Conservation (phyloP, 2,329 filamentous ascomycete species). For the Diaporthe velutina region DNA sequence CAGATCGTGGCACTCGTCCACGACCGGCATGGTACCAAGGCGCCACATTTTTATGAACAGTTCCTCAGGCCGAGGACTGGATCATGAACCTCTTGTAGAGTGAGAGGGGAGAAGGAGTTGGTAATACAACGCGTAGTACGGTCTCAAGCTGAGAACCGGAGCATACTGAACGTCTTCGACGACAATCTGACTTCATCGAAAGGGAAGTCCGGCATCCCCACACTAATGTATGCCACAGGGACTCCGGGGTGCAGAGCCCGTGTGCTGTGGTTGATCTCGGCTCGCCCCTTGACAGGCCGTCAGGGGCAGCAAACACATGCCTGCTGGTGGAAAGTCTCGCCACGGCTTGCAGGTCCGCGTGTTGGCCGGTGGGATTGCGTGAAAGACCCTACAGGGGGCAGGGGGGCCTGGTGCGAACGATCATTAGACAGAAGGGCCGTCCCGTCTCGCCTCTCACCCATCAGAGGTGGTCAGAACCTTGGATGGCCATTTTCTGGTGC, state of each 20-base stretch:
- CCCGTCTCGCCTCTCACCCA: not conserved
- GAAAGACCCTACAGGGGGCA: not conserved
- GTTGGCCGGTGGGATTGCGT: not conserved
- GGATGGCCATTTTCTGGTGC: not conserved
- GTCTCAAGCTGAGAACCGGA: not conserved
- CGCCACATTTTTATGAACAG: conserved; percentile 33
- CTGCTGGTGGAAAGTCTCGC: not conserved
- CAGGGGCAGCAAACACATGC: not conserved
- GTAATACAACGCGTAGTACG: not conserved
- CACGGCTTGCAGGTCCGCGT: conserved; percentile 14
- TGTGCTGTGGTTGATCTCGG: conserved; percentile 13
- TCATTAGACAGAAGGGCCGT: conserved; percentile 23
- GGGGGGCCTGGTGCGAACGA: not conserved
- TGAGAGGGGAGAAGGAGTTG: not conserved
- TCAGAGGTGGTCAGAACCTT: conserved; percentile 25
- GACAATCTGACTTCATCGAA: not conserved
- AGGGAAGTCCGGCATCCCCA: conserved; percentile 5
- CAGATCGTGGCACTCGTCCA: conserved; percentile 36
- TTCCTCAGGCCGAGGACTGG: not conserved
- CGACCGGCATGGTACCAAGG: conserved; percentile 35
- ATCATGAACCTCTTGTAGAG: not conserved
- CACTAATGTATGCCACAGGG: conserved; percentile 8
- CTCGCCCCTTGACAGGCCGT: conserved; percentile 1
- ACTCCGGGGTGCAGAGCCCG: not conserved
- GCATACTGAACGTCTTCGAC: not conserved